A percentile compares a stretch with the other conserved stretches of the same genome.
These are phyloP conservation scores for Fragilariopsis cylindrus DNA, from an alignment of 108 stramenopile species.

Conservation along the genomic window DNA sequence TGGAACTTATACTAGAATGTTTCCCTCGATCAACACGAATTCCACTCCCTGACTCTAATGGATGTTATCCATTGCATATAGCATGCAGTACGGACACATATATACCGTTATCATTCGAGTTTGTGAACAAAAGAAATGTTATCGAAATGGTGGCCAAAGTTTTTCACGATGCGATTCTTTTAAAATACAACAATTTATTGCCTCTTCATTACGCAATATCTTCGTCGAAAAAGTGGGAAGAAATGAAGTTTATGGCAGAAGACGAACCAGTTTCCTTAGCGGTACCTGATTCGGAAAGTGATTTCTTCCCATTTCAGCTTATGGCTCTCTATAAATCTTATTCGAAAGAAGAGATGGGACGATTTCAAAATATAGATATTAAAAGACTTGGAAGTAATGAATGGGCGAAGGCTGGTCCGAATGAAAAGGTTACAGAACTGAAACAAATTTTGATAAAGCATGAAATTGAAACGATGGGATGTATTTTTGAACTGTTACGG, in stretches of 20 bases:
- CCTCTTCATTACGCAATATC: constrained; percentile 35
- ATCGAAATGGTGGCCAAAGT: constrained; percentile 59
- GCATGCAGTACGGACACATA: constrained; percentile 34
- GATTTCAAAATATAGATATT: constrained; percentile 17
- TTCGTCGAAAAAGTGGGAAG: constrained; percentile 30
- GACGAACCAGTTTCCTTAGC: constrained; percentile 31
- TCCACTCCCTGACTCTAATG: constrained; percentile 32
- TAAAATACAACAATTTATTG: constrained; percentile 37
- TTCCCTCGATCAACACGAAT: constrained; percentile 39
- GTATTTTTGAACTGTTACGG: constrained; percentile 29
- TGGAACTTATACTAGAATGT: constrained; percentile 36
- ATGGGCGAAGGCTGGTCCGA: constrained; percentile 3
- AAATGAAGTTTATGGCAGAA: constrained; percentile 27
- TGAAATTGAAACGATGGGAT: constrained; percentile 17
- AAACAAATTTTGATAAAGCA: constrained; percentile 18
- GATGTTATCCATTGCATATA: constrained; percentile 41
- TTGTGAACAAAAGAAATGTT: constrained; percentile 29
- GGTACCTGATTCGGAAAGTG: constrained; percentile 17
- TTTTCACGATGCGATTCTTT: constrained; percentile 48
- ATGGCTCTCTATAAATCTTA: constrained; percentile 35
- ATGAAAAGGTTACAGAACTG: constrained; percentile 20
- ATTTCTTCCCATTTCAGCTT: constrained; percentile 41
- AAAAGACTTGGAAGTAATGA: constrained; percentile 9
- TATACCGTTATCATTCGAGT: constrained; percentile 30
- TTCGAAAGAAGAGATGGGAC: constrained; percentile 5